These are phyloP conservation scores for Glarea lozoyensis DNA, from an alignment of 495 filamentous ascomycete genomes.

Conservation along the genomic window DNA sequence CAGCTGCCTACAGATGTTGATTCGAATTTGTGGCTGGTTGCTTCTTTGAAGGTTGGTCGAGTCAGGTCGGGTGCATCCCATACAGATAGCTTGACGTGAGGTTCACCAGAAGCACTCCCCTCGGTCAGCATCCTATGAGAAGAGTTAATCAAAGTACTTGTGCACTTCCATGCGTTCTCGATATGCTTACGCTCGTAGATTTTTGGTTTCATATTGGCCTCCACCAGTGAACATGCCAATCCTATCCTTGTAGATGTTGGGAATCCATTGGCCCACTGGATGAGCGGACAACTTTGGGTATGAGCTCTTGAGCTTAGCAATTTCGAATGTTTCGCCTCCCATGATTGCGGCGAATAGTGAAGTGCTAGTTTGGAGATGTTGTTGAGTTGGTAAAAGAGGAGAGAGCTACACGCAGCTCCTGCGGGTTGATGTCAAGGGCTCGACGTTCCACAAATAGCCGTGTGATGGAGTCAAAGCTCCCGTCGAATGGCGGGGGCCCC, in stretches of 20 bases:
- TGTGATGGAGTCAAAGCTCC: too few relatives aligned
- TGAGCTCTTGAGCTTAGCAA: conserved; percentile 23
- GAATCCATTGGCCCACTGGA: conserved; percentile 72
- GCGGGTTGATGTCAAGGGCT: too few relatives aligned
- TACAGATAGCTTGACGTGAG: conserved; percentile 76
- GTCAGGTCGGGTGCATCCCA: conserved; percentile 73
- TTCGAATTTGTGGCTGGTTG: conserved; percentile 68
- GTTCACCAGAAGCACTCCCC: conserved; percentile 56
- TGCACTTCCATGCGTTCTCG: too few relatives aligned
- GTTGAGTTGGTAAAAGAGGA: too few relatives aligned
- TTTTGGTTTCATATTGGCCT: conserved; percentile 75
- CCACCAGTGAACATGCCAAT: conserved; percentile 67
- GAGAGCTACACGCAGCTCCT: too few relatives aligned
- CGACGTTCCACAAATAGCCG: too few relatives aligned
- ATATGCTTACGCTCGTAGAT: conserved; percentile 53
- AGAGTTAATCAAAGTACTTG: background rate
- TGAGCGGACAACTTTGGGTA: conserved; percentile 38
- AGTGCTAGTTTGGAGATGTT: conserved; percentile 4
- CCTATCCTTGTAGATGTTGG: conserved; percentile 77
- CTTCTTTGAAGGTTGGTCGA: conserved; percentile 85
- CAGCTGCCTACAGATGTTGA: conserved; percentile 64
- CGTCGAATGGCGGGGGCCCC: too few relatives aligned
- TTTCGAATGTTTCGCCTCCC: conserved; percentile 31
- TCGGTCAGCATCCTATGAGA: conserved; percentile 61
- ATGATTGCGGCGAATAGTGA: conserved; percentile 20